phyloP scores from a whole-genome alignment of 345 rosid genomes.

The Eucalyptus grandis region DNA sequence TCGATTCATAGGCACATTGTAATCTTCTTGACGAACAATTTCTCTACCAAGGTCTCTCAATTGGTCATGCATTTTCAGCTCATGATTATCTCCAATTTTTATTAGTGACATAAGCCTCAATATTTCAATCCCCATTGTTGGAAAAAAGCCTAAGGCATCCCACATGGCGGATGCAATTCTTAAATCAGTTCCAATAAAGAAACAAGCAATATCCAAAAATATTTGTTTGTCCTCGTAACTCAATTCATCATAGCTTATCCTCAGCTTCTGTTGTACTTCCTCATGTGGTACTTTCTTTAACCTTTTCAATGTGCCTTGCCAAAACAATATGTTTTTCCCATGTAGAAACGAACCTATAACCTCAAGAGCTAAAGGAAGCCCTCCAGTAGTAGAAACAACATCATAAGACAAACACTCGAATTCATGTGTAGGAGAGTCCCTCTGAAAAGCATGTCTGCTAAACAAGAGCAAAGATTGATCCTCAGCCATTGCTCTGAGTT shows the following conservation, averaged over 20 bases:
- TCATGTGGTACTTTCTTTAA: not conserved
- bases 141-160: not conserved
- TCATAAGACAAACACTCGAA: no score
- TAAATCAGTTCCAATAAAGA: not conserved
- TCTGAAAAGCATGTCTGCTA: no score
- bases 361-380: no score
- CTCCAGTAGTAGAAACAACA: no score
- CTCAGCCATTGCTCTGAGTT: no score
- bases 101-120: not conserved
- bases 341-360: not conserved
- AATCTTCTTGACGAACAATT: not conserved
- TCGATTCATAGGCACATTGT: not conserved
- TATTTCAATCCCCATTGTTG: not conserved
- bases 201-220: not conserved
- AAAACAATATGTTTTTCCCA: fast-evolving
- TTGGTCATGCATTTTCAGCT: not conserved
- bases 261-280: not conserved
- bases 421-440: no score
- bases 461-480: no score
- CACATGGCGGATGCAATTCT: not conserved
- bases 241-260: not conserved
- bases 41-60: slow-evolving; percentile 5
- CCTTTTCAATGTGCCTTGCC: not conserved
- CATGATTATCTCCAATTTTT: not conserved
- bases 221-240: not conserved